These are phyloP conservation scores for Suhomyces bolitotheri DNA, from an alignment of 1,139 yeast species.

Conservation along the genomic window DNA sequence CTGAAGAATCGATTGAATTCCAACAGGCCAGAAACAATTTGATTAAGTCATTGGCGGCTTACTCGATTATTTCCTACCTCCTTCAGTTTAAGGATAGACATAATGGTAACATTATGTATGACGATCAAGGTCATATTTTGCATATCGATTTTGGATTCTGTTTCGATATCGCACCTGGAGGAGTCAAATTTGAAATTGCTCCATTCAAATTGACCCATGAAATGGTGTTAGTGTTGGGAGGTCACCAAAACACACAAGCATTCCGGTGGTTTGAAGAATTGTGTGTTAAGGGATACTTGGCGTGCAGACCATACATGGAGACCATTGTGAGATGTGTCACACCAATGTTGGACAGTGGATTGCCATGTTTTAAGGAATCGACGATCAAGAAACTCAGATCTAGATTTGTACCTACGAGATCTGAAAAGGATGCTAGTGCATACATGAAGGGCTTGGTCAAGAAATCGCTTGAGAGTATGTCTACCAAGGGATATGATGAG, in stretches of 20 bases:
- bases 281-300: constrained; percentile 88
- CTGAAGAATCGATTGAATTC: constrained; percentile 84
- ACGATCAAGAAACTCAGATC: constrained; percentile 76
- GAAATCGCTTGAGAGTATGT: constrained; percentile 82
- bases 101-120: constrained; percentile 98
- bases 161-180: constrained; percentile 98
- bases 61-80: constrained; percentile 87
- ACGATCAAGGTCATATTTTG: constrained; percentile 87
- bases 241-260: constrained; percentile 79
- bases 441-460: constrained; percentile 74
- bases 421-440: constrained; percentile 82
- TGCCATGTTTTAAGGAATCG: constrained; percentile 89
- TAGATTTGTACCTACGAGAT: constrained; percentile 78
- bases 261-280: constrained; percentile 93
- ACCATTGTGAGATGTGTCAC: constrained; percentile 79
- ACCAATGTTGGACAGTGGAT: constrained; percentile 94
- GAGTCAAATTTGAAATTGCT: constrained; percentile 95
- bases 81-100: constrained; percentile 97
- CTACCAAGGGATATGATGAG: constrained; percentile 95
- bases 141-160: constrained; percentile 99
- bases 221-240: constrained; percentile 96
- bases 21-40: constrained; percentile 91
- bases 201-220: constrained; percentile 96
- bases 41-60: constrained; percentile 92
- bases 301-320: constrained; percentile 88